phyloP scores from a whole-genome alignment of 1,139 yeast species.

The Hansenula anomala region DNA sequence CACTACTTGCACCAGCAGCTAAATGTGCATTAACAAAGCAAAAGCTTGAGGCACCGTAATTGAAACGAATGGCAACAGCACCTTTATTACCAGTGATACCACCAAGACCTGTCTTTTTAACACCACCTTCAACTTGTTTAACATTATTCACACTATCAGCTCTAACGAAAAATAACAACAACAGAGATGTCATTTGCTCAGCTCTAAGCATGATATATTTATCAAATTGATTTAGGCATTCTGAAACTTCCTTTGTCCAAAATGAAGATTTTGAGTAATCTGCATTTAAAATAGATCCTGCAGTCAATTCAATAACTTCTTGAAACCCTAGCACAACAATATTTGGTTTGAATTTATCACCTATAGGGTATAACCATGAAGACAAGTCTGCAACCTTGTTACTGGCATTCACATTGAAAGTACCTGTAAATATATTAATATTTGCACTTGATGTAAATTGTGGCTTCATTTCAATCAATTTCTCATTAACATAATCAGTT shows the following conservation, averaged over 20 bases:
- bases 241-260: conserved; percentile 58
- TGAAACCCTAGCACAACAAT: conserved; percentile 85
- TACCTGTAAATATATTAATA: conserved; percentile 72
- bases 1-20: conserved; percentile 83
- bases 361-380: conserved; percentile 79
- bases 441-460: conserved; percentile 58
- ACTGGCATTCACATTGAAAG: conserved; percentile 86
- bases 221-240: conserved; percentile 46
- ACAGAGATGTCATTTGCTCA: conserved; percentile 84
- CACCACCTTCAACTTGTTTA: conserved; percentile 66
- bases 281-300: conserved; percentile 72
- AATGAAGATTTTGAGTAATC: conserved; percentile 58
- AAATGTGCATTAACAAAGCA: conserved; percentile 85
- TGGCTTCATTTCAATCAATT: conserved; percentile 44
- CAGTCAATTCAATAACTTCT: conserved; percentile 86
- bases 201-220: conserved; percentile 70
- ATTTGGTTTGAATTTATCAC: conserved; percentile 48
- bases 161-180: conserved; percentile 62
- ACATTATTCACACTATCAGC: conserved; percentile 48
- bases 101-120: conserved; percentile 90
- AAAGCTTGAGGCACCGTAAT: conserved; percentile 66
- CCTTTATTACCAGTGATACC: conserved; percentile 97
- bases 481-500: conserved; percentile 69
- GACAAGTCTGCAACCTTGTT: conserved; percentile 49
- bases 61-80: conserved; percentile 80